Conservation (phyloP, 2,329 filamentous ascomycete species). For the Trichophyton verrucosum region DNA sequence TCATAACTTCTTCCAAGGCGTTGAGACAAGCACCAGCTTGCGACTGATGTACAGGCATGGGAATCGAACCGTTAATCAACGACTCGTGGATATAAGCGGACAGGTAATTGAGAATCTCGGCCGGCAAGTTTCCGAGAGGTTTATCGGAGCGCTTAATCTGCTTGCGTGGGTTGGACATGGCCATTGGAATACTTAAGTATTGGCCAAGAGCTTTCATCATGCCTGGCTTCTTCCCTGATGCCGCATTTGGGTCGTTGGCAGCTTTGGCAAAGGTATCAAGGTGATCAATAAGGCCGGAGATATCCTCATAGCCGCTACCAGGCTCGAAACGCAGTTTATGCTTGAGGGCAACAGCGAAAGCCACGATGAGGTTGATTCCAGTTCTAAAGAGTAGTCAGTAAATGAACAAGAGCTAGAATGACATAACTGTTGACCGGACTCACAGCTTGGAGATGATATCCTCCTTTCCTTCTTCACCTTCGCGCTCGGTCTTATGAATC, state of each 20-base stretch:
- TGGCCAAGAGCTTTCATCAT: slow-evolving; percentile 55
- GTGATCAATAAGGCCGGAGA: slow-evolving; percentile 56
- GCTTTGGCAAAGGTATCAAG: slow-evolving; percentile 61
- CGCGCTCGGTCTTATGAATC: slow-evolving; percentile 58
- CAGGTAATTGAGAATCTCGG: slow-evolving; percentile 67
- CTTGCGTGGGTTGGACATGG: slow-evolving; percentile 66
- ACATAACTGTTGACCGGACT: slow-evolving; percentile 5
- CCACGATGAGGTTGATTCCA: slow-evolving; percentile 63
- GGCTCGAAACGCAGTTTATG: slow-evolving; percentile 77
- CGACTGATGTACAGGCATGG: slow-evolving; percentile 12
- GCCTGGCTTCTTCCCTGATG: slow-evolving; percentile 31
- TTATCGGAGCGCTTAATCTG: slow-evolving; percentile 58
- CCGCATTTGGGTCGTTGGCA: slow-evolving; percentile 35
- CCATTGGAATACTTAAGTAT: slow-evolving; percentile 64
- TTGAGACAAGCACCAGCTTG: slow-evolving; percentile 44
- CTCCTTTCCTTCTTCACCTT: slow-evolving; percentile 47
- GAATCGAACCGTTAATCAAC: slow-evolving; percentile 31
- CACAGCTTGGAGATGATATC: slow-evolving; percentile 57
- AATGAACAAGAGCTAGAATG: neutral
- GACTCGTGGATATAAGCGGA: slow-evolving; percentile 53
- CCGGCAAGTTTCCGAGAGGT: slow-evolving; percentile 68
- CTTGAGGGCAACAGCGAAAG: slow-evolving; percentile 66
- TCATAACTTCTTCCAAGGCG: slow-evolving; percentile 58
- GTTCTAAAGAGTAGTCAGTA: slow-evolving; percentile 29
- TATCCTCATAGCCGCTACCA: slow-evolving; percentile 62